phyloP scores from a whole-genome alignment of 345 rosid genomes.

The Eucalyptus cladocalyx region DNA sequence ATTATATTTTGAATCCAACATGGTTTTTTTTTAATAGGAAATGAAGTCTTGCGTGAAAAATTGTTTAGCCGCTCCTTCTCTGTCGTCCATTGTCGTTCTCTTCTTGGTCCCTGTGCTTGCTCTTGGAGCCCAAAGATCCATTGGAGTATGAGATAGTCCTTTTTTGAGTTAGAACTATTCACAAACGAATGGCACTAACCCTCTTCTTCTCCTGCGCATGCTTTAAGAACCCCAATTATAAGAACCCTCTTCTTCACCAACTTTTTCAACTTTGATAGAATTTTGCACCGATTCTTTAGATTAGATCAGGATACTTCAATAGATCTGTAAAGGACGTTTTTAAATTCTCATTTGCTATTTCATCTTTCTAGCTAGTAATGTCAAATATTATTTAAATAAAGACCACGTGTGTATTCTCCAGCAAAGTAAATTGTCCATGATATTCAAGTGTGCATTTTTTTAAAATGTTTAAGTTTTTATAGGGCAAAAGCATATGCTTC shows the following conservation, averaged over 20 bases:
- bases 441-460: no score
- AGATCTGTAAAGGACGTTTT: fast-evolving
- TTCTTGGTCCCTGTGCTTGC: no score
- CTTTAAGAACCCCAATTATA: neutral
- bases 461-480: neutral
- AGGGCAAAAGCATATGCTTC: neutral
- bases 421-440: no score
- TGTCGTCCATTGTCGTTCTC: no score
- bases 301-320: neutral
- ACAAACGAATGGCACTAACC: neutral
- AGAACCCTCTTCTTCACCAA: neutral
- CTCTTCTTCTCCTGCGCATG: neutral
- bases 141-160: neutral
- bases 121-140: no score
- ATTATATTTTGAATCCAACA: neutral
- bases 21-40: neutral
- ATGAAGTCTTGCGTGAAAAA: neutral
- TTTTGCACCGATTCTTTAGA: neutral
- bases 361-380: no score
- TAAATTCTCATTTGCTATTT: no score
- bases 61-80: no score
- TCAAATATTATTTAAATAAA: no score
- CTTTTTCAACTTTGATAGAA: neutral
- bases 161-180: neutral
- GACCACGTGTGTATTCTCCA: no score